These are phyloP conservation scores for Trichoderma virens DNA, from an alignment of 495 filamentous ascomycete genomes.

Conservation along the genomic window DNA sequence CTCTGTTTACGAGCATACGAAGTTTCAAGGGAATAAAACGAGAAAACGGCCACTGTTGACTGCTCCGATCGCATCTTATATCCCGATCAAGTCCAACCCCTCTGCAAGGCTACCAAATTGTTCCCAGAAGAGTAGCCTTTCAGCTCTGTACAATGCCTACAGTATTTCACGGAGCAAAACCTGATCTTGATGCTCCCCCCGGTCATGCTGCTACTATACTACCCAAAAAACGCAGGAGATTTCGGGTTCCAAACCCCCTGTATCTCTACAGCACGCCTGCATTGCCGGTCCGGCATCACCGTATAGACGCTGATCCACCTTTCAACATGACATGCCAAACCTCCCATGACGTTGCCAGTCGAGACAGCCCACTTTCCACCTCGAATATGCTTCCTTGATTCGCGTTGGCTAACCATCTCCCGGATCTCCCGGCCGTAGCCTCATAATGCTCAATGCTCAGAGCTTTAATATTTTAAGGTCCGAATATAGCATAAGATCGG, in stretches of 20 bases:
- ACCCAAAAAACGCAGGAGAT: neutral
- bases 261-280: neutral
- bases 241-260: neutral
- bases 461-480: neutral
- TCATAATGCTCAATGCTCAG: neutral
- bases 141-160: neutral
- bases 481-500: neutral
- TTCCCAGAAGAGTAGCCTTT: neutral
- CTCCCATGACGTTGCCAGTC: neutral
- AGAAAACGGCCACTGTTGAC: neutral
- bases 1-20: neutral
- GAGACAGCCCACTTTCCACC: too few relatives aligned
- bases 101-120: neutral
- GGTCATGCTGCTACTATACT: neutral
- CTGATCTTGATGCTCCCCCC: neutral
- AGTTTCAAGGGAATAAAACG: neutral
- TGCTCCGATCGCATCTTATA: neutral
- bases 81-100: neutral
- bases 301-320: neutral
- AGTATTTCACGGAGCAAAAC: neutral
- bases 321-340: neutral
- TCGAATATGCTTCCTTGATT: neutral
- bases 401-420: neutral
- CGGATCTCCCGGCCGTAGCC: neutral
- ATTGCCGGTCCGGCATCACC: conserved; percentile 1